Evolutionary conservation across 345 rosid species (phyloP), one percentile per base, ranked within the genome.

Genomic region (Melaleuca quinquenervia): DNA sequence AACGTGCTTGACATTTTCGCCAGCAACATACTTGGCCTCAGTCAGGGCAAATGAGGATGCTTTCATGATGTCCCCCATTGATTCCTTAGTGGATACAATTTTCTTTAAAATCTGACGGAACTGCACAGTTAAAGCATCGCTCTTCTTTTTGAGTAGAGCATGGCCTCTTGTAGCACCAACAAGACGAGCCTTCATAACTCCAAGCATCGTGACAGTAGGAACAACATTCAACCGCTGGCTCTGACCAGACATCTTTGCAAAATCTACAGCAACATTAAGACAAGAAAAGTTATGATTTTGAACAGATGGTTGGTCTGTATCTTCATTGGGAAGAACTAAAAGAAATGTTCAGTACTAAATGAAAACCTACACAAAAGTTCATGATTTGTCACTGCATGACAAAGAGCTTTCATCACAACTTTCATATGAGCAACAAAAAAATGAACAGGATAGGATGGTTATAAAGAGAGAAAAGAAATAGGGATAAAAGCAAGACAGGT

Each of bases 111-210:
- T 94, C 82, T 92, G 95, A 10, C 99, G 95, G 74, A 96, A 96
- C 87, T 96, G 98, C 86, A 94, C 98, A 8, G 96, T 96, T 82
- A 95, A 87, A 85, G 99, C 99, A 91, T 96, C 99, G 86, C 99
- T 95, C 96, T 96, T 96, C 91, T 96, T 95, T 93, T 95, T 96
- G 82, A 95, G 98, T 48, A 96, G 96, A 84, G 98, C 98, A 91
- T 94, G 98, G 41, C 99, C 98, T 91, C 98, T 94, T 20, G 98
- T 96, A 26, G 99, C 99, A 53, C 99, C 99, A 51, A 95, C 87
- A 54, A 95, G 96, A 83, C 99, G 94, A 18, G 95, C 94, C 93
- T 96, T 96, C 91, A 96, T 85, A 44, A 93, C 87, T 56, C 95
- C 94, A 50, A 94, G 97, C 95, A 93, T 91, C 20, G 99, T 94